A percentile compares a stretch with the other conserved stretches of the same genome.
Evolutionary conservation across 352 stramenopile species (phyloP).

Genomic region (Aphanomyces stellatus): DNA sequence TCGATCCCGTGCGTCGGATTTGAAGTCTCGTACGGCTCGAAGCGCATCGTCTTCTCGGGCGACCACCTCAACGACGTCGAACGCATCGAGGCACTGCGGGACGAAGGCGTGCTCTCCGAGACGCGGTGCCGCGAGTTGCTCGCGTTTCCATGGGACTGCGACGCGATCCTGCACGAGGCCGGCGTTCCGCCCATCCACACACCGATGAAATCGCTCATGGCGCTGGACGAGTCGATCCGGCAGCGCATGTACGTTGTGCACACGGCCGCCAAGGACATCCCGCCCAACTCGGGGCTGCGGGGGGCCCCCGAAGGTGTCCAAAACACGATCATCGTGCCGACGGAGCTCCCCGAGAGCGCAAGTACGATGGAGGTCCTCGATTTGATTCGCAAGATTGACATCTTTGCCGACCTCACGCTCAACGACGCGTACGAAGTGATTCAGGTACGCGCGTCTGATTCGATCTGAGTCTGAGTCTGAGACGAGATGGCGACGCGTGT

Average conservation of each 20-base stretch:
- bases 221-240: slow-evolving; percentile 84
- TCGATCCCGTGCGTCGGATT: slow-evolving; percentile 95
- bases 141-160: slow-evolving; percentile 90
- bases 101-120: slow-evolving; percentile 81
- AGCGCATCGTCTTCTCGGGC: slow-evolving; percentile 93
- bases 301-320: slow-evolving; percentile 85
- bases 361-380: slow-evolving; percentile 76
- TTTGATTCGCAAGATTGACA: slow-evolving; percentile 74
- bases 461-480: too few species aligned
- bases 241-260: slow-evolving; percentile 92
- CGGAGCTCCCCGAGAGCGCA: slow-evolving; percentile 66
- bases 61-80: slow-evolving; percentile 95
- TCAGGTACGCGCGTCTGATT: slow-evolving; percentile 27
- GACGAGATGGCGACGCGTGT: slow-evolving; percentile 54
- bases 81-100: slow-evolving; percentile 67
- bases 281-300: slow-evolving; percentile 59
- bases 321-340: slow-evolving; percentile 77
- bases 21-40: slow-evolving; percentile 87
- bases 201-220: slow-evolving; percentile 88
- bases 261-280: slow-evolving; percentile 81
- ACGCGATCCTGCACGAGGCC: slow-evolving; percentile 92
- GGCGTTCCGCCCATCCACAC: slow-evolving; percentile 94
- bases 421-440: slow-evolving; percentile 84
- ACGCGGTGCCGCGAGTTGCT: slow-evolving; percentile 78
- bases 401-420: slow-evolving; percentile 72